Conservation (phyloP, 2,329 filamentous ascomycete species). For the Trichoderma sp. region DNA sequence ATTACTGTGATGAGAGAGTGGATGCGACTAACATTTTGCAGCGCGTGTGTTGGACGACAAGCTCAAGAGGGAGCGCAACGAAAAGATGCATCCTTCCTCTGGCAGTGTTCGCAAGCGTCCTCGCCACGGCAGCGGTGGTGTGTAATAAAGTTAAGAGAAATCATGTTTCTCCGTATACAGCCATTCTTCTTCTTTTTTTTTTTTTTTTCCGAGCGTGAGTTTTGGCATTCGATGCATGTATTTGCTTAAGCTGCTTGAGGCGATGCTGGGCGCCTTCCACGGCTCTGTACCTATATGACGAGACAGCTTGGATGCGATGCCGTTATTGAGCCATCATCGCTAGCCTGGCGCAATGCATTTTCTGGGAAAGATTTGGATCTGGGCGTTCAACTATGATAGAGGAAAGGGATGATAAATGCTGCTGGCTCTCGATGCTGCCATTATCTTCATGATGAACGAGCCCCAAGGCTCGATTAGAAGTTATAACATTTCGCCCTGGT, state of each 20-base stretch:
- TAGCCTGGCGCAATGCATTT: neutral
- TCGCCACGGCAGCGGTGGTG: slow-evolving; percentile 52
- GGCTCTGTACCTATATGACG: neutral
- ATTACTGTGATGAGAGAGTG: neutral
- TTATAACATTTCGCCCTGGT: neutral
- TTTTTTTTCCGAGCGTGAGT: neutral
- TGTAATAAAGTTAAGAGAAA: neutral
- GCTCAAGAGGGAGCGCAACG: slow-evolving; percentile 64
- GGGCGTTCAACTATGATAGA: neutral
- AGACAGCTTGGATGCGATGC: neutral
- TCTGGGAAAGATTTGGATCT: neutral
- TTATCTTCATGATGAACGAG: neutral
- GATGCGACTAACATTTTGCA: slow-evolving; percentile 39
- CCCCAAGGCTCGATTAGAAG: neutral
- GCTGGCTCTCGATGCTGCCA: neutral
- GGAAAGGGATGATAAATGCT: neutral
- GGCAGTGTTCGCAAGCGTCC: slow-evolving; percentile 61
- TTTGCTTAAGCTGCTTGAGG: neutral
- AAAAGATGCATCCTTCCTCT: slow-evolving; percentile 58
- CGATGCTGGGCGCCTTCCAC: neutral
- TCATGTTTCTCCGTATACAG: neutral
- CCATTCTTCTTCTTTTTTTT: neutral
- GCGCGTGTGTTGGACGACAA: slow-evolving; percentile 68
- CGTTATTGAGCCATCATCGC: neutral
- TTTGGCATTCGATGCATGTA: neutral